Conservation (phyloP, 2,329 filamentous ascomycete genomes). For the Atkinsonella hypoxylon region DNA sequence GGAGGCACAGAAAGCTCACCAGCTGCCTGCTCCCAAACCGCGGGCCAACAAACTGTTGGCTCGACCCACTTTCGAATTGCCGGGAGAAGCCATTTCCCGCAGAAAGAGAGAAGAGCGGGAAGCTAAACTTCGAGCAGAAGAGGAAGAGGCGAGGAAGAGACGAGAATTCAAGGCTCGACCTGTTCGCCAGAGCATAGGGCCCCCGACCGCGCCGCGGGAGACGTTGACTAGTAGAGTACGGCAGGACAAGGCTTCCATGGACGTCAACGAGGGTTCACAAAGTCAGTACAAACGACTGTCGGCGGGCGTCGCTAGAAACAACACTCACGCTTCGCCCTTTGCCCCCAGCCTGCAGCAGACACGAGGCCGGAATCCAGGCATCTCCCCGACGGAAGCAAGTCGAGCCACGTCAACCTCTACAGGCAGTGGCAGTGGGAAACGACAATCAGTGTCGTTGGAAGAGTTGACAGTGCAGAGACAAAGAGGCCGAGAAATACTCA, state of each 20-base stretch:
- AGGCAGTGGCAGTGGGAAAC: conserved; percentile 30
- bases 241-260: conserved; percentile 29
- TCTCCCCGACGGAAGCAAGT: conserved; percentile 16
- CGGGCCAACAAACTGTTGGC: conserved; percentile 41
- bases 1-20: conserved; percentile 20
- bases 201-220: conserved; percentile 37
- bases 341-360: conserved; percentile 10
- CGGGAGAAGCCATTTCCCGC: conserved; percentile 47
- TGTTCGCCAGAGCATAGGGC: conserved; percentile 31
- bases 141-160: conserved; percentile 46
- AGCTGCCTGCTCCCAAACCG: conserved; percentile 28
- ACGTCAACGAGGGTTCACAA: conserved; percentile 12
- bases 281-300: conserved; percentile 16
- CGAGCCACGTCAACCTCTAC: conserved; percentile 35
- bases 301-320: conserved; percentile 7
- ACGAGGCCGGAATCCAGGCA: conserved; percentile 17
- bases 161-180: conserved; percentile 55
- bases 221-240: conserved; percentile 46
- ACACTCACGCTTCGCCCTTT: conserved; percentile 3
- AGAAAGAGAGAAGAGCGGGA: conserved; percentile 44
- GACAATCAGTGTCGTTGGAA: conserved; percentile 36
- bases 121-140: conserved; percentile 40
- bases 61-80: conserved; percentile 47
- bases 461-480: conserved; percentile 38
- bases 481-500: conserved; percentile 41